phyloP scores from a whole-genome alignment of 2,329 filamentous ascomycete genomes.

The Calonectria ilicicola region DNA sequence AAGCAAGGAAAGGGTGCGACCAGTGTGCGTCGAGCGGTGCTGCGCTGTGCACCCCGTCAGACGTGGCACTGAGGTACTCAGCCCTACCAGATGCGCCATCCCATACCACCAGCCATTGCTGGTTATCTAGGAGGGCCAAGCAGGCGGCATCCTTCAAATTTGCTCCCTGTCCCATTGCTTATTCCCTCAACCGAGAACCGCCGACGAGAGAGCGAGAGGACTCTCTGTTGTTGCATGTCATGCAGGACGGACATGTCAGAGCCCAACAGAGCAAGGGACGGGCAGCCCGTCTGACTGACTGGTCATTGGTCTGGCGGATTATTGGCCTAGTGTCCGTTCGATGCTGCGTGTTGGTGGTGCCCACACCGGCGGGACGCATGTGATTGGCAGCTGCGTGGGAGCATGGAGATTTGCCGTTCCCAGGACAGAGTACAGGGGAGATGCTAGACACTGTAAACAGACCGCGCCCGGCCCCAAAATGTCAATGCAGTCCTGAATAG shows the following conservation, averaged over 20 bases:
- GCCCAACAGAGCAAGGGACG: constrained; percentile 1
- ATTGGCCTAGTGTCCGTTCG: constrained; percentile 11
- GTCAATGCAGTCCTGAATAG: background rate
- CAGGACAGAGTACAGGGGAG: background rate
- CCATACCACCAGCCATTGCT: background rate
- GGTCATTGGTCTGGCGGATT: constrained; percentile 13
- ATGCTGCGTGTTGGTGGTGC: constrained; percentile 1
- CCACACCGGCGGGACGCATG: constrained; percentile 11
- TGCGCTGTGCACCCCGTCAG: constrained; percentile 30
- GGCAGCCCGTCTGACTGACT: constrained; percentile 22
- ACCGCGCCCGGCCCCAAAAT: background rate
- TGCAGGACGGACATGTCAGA: background rate
- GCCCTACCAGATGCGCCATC: constrained; percentile 36
- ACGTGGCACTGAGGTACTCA: constrained; percentile 42
- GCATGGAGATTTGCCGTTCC: background rate
- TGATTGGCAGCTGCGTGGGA: constrained; percentile 8
- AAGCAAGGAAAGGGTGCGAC: constrained; percentile 23
- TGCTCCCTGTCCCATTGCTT: constrained; percentile 13
- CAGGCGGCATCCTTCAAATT: background rate
- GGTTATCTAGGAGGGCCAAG: background rate
- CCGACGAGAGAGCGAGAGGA: background rate
- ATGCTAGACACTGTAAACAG: background rate
- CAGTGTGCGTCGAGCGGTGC: constrained; percentile 22
- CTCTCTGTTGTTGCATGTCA: constrained; percentile 10
- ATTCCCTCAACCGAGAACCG: background rate